phyloP scores from a whole-genome alignment of 805 yeast genomes.

The Cyberlindnera xishuangbannaensis region DNA sequence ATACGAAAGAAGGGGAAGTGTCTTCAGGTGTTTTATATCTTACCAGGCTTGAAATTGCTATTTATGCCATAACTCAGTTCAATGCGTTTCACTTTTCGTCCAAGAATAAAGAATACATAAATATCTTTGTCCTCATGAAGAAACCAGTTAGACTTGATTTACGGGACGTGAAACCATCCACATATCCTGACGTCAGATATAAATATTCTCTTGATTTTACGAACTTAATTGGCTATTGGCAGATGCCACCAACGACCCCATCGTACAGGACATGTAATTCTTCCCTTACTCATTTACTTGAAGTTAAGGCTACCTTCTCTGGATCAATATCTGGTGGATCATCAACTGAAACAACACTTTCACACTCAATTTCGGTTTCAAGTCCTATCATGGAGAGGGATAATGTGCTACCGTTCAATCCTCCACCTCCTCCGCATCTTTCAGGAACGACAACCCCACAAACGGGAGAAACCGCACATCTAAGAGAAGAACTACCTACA shows the following conservation, averaged over 20 bases:
- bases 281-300: not conserved
- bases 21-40: slow-evolving; percentile 3
- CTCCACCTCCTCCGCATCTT: too few relatives aligned
- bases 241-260: slow-evolving; percentile 2
- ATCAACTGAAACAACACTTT: not conserved
- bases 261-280: slow-evolving; percentile 5
- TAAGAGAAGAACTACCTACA: slow-evolving; percentile 8
- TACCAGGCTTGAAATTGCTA: not conserved
- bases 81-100: slow-evolving; percentile 1
- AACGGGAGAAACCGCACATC: too few relatives aligned
- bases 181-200: slow-evolving; percentile 1
- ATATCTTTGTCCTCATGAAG: not conserved
- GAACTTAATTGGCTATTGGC: not conserved
- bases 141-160: slow-evolving; percentile 3
- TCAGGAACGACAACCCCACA: too few relatives aligned
- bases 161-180: slow-evolving; percentile 1
- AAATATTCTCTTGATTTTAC: slow-evolving; percentile 5
- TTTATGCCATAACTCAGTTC: not conserved
- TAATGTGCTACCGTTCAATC: not conserved
- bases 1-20: slow-evolving; percentile 3
- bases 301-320: slow-evolving; percentile 2
- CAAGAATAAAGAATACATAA: not conserved
- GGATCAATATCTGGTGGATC: not conserved
- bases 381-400: slow-evolving; percentile 4
- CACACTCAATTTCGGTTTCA: not conserved